Evolutionary conservation across 805 yeast genomes (phyloP), one percentile per base, ranked within the genome.

Genomic region (Kazachstania psychrophila): DNA sequence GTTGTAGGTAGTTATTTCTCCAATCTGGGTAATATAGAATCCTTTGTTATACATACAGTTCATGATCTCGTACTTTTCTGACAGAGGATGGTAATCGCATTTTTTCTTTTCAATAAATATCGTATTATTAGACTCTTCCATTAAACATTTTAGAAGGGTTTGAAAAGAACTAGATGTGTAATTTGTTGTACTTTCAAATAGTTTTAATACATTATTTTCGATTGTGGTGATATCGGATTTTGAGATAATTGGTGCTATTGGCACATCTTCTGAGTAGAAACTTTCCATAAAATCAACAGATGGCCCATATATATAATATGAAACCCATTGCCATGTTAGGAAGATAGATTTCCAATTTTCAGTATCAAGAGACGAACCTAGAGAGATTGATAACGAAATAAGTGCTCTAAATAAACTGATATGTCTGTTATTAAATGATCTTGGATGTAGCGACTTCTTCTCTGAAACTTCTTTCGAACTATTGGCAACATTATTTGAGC

Each of bases 331-430:
- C 39, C 86, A 65, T 0, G 94, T 72, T 4, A 73, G 67, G 14
- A 78, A 51, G 4, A 79, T 54, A 13, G 68, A 68, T 10, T 61
- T 57, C 97, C 97, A 89, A 23, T 81, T 73, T 3, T 61, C 40
- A 1, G 44, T 54, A 5, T 70, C 71, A 12, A 89, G 65, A 1
- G 77, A 71, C 1, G 88, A 72, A 0, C 96, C 96, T n/a, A 89
- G 59, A 0, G 95, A 82, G 3, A 78, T 70, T 0, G 89, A 87
- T 33, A 89, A 63, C 41, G 85, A 82, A 3, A 79, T 63, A 26
- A 89, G 58, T 0, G 95, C 96, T 34, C 95, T 66, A 27, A 86
- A 72, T 46, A 95, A 76, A 8, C 79, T 68, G 1, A 84, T 69
- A 43, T 84, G 86, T 37, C 94, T 69, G 0, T 83, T 67, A 41